Evolutionary conservation across 805 yeast species (phyloP).

Genomic region (Wickerhamomyces pijperi): DNA sequence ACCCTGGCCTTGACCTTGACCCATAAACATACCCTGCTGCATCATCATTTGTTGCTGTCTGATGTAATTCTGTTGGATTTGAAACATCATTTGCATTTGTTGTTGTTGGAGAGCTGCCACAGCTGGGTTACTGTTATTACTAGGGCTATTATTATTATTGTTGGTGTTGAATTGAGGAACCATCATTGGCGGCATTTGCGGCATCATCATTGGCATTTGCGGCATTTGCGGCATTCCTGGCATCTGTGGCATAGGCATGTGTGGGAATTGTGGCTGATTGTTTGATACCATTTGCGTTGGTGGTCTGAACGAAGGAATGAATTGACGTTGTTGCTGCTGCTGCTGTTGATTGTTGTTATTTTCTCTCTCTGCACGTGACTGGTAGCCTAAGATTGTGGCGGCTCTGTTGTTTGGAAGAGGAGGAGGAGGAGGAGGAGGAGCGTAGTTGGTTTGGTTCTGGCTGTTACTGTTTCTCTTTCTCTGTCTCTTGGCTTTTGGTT

Average conservation of each 20-base stretch:
- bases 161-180: not conserved
- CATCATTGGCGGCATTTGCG: conserved; percentile 18
- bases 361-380: conserved; percentile 18
- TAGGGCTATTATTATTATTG: not conserved
- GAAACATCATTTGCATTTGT: conserved; percentile 20
- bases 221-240: conserved; percentile 7
- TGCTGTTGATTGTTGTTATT: conserved; percentile 4
- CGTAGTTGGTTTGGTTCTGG: not conserved
- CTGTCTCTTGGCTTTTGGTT: not conserved
- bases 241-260: conserved; percentile 5
- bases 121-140: not conserved
- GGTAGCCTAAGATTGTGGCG: conserved; percentile 8
- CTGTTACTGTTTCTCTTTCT: conserved; percentile 1
- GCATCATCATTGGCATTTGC: conserved; percentile 1
- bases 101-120: too few species aligned
- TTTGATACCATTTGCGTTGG: conserved; percentile 8
- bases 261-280: conserved; percentile 2
- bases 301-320: conserved; percentile 7
- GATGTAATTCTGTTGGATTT: conserved; percentile 17
- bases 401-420: not conserved
- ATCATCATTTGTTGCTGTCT: conserved; percentile 1
- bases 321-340: conserved; percentile 5
- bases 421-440: too few species aligned
- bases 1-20: conserved; percentile 5
- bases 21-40: conserved; percentile 3